phyloP scores from a whole-genome alignment of 495 filamentous ascomycete genomes.

The Neurospora tetrasperma region DNA sequence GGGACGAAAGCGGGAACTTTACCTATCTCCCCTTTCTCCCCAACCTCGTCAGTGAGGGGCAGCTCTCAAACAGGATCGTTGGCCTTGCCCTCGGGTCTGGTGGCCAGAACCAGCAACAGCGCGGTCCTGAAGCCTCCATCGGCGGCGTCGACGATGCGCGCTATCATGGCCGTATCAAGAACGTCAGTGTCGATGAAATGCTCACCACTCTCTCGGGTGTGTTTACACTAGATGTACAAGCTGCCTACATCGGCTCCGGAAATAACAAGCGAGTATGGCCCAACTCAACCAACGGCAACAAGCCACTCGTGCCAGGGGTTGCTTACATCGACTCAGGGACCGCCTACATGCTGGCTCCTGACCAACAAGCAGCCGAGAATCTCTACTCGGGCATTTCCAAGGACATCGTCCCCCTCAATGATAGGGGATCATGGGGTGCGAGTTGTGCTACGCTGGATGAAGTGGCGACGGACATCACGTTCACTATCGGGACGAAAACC shows the following conservation, averaged over 20 bases:
- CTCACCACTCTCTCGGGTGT: conserved; percentile 2
- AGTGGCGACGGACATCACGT: conserved; percentile 6
- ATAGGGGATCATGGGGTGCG: conserved; percentile 15
- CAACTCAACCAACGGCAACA: conserved; percentile 5
- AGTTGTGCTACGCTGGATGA: conserved; percentile 10
- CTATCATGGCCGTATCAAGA: conserved; percentile 13
- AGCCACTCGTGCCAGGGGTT: neutral
- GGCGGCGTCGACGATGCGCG: conserved; percentile 21
- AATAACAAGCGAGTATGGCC: neutral
- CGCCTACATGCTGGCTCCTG: conserved; percentile 15
- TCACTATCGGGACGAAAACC: conserved; percentile 11
- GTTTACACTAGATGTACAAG: conserved; percentile 12
- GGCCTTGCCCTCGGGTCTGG: conserved; percentile 14
- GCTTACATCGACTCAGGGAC: conserved; percentile 17
- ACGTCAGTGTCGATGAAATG: conserved; percentile 8
- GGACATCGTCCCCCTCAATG: conserved; percentile 13
- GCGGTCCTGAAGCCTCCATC: conserved; percentile 22
- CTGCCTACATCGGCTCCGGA: conserved; percentile 4
- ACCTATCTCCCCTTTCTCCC: conserved; percentile 3
- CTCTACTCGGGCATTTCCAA: conserved; percentile 16
- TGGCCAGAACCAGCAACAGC: neutral
- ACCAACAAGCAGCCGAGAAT: conserved; percentile 8
- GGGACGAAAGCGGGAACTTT: neutral
- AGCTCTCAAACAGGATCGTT: conserved; percentile 13
- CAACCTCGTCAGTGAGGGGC: conserved; percentile 7